Evolutionary conservation across 2,329 filamentous ascomycete species (phyloP).

Genomic region (Fusarium sp.): DNA sequence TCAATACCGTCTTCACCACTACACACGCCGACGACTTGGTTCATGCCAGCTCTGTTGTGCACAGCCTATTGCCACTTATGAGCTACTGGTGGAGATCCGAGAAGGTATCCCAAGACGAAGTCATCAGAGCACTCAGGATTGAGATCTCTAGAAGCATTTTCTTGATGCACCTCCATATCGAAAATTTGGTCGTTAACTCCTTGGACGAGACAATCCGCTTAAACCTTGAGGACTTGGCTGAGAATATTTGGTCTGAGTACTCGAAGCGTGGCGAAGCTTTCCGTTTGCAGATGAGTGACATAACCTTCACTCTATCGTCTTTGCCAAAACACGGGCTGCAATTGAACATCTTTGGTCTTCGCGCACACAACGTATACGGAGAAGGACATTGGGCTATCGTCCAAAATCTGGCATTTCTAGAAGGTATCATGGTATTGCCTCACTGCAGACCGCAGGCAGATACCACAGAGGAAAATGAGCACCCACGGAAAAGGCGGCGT

Average conservation of each 20-base stretch:
- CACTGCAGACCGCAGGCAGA: conserved; percentile 38
- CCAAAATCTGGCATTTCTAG: conserved; percentile 68
- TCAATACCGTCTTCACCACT: conserved; percentile 76
- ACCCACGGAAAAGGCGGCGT: conserved; percentile 65
- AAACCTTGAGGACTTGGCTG: conserved; percentile 72
- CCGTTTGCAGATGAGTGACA: conserved; percentile 80
- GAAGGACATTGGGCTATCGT: conserved; percentile 71
- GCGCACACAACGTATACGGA: conserved; percentile 62
- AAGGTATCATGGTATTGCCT: conserved; percentile 59
- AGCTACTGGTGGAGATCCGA: conserved; percentile 82
- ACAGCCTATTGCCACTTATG: conserved; percentile 75
- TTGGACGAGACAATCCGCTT: conserved; percentile 54
- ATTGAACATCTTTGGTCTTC: conserved; percentile 64
- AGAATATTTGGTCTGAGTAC: conserved; percentile 83
- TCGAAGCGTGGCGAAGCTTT: conserved; percentile 75
- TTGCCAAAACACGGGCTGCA: conserved; percentile 58
- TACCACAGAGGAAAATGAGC: conserved; percentile 51
- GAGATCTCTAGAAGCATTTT: conserved; percentile 81
- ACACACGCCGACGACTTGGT: conserved; percentile 75
- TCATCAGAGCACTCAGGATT: conserved; percentile 73
- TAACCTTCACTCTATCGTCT: conserved; percentile 66
- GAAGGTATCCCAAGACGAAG: conserved; percentile 68
- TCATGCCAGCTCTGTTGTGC: conserved; percentile 69
- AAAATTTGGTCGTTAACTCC: conserved; percentile 63
- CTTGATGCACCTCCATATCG: conserved; percentile 71